Evolutionary conservation across 2,329 filamentous ascomycete genomes (phyloP).

Genomic region (Magnaporthales sp.): DNA sequence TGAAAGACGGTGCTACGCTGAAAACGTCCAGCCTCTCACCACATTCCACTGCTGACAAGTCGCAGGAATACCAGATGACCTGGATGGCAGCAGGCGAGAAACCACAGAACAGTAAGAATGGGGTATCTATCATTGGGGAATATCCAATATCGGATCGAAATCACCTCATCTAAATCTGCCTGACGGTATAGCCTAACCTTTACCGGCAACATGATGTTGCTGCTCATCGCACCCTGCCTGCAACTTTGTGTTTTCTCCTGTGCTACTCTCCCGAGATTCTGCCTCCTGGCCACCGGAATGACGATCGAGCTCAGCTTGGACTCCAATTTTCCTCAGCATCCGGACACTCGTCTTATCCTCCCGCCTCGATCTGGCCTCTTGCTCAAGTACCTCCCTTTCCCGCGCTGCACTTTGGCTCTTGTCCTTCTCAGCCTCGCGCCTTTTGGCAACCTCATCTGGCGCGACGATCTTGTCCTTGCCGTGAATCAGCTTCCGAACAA

Average conservation of each 20-base stretch:
- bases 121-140: no score
- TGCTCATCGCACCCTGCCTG: background rate
- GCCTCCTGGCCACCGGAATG: background rate
- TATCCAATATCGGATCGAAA: no score
- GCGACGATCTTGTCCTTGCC: slow-evolving; percentile 50
- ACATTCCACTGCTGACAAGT: no score
- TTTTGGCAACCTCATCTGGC: slow-evolving; percentile 47
- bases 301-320: slow-evolving; percentile 19
- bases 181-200: background rate
- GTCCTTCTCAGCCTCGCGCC: slow-evolving; percentile 51
- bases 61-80: no score
- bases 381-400: slow-evolving; percentile 35
- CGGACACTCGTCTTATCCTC: slow-evolving; percentile 16
- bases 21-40: no score
- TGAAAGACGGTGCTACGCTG: no score
- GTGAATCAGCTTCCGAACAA: slow-evolving; percentile 39
- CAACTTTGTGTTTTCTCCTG: background rate
- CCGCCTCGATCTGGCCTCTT: slow-evolving; percentile 31
- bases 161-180: background rate
- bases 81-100: no score
- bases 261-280: background rate
- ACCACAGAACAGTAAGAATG: no score
- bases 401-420: slow-evolving; percentile 49
- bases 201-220: background rate
- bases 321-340: slow-evolving; percentile 31